Conservation (phyloP, 2,329 filamentous ascomycete genomes). For the Shiraia bambusicola region DNA sequence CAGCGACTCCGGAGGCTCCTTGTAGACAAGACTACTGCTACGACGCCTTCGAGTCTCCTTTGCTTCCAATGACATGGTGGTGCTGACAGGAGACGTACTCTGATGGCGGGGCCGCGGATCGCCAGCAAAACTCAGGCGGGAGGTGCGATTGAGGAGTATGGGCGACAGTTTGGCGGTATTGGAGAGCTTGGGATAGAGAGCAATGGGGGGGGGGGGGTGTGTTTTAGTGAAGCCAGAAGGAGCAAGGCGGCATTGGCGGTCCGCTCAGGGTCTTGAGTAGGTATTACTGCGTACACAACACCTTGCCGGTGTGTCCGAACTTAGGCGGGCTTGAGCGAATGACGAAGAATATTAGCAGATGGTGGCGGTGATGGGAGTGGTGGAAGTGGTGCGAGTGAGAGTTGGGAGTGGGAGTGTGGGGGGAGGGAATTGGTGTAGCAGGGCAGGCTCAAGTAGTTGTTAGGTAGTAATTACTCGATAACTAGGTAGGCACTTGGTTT, state of each 20-base stretch:
- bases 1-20: slow-evolving; percentile 92
- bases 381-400: slow-evolving; percentile 3
- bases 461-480: too few species aligned
- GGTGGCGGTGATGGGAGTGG: slow-evolving; percentile 5
- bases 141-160: slow-evolving; percentile 82
- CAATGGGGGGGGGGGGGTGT: not conserved
- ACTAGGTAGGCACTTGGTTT: too few species aligned
- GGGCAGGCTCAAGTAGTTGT: slow-evolving; percentile 9
- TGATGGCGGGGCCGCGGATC: slow-evolving; percentile 59
- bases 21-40: slow-evolving; percentile 98
- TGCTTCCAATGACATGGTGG: slow-evolving; percentile 45
- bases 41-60: slow-evolving; percentile 76
- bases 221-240: slow-evolving; percentile 10
- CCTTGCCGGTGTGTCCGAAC: slow-evolving; percentile 32
- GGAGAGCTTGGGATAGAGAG: slow-evolving; percentile 14
- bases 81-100: slow-evolving; percentile 24
- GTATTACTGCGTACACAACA: slow-evolving; percentile 35
- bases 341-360: slow-evolving; percentile 15
- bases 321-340: slow-evolving; percentile 23
- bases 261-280: slow-evolving; percentile 30
- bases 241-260: slow-evolving; percentile 13
- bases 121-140: slow-evolving; percentile 77
- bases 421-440: slow-evolving; percentile 4
- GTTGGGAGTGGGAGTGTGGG: not conserved
- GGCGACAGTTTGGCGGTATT: slow-evolving; percentile 97